Base-by-base conservation (phyloP, 2,329 filamentous ascomycete species). In the Diaporthe capsici region DNA sequence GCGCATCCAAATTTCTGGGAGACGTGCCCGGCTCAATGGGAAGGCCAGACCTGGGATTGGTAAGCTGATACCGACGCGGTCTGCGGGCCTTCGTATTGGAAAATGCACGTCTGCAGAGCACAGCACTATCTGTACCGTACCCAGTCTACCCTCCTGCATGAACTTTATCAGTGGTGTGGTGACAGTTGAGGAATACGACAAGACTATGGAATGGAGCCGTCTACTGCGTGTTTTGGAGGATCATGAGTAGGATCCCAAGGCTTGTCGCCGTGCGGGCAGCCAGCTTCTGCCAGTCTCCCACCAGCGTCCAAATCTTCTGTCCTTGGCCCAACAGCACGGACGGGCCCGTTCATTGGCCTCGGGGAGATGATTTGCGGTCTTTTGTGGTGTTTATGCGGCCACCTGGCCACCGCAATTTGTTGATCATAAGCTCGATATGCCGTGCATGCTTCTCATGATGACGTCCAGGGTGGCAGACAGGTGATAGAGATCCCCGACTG, bases 31-130 rank as follows among this genome's bases (percentile, higher is more conserved):
- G 53, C 47, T 49, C 73, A 44, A 28, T 44, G 22, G 31, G 22
- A 37, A 12, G 28, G 31, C 57, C 20, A 28, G 34, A 12, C 53
- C 17, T 37, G 31, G 20, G 47, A 49, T 71, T 71, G 75, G 39
- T 76, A 76, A 74, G 75, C 72, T 13, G 22, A 42, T 76, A 71
- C 72, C 25, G 28, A 28, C 22, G 13, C 51, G 13, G 37, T 17
- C 42, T 12, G 63, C 49, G 58, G 58, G 25, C 28, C 61, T 76
- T 76, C 75, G 75, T 76, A 76, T 76, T 37, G 67, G 17, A 65
- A 61, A 15, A 61, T 51, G 57, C 70, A 39, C 25, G 39, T 65
- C 67, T 51, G 72, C 51, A 74, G 49, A 37, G 71, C 39, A 53
- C 31, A 42, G 58, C 61, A 65, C 61, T 65, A 49, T 67, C 42